phyloP scores from a whole-genome alignment of 2,329 filamentous ascomycete genomes.

The Aureobasidium vineae region DNA sequence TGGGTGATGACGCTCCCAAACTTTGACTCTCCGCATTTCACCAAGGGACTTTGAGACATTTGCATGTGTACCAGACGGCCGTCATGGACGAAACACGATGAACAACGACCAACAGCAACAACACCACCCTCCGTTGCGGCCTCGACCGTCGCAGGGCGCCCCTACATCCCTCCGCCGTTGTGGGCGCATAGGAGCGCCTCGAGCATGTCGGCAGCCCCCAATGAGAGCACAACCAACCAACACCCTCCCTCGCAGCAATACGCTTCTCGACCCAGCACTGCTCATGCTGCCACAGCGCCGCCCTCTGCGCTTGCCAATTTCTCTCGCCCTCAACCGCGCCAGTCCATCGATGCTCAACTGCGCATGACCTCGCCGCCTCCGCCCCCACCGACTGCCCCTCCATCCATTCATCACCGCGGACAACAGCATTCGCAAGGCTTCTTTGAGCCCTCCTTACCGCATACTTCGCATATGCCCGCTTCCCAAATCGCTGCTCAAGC shows the following conservation, averaged over 20 bases:
- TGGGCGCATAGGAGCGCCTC: conserved; percentile 20
- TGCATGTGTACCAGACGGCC: neutral
- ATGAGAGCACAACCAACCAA: neutral
- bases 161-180: neutral
- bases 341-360: conserved; percentile 38
- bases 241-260: neutral
- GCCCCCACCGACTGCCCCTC: conserved; percentile 23
- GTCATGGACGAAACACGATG: neutral
- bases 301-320: conserved; percentile 33
- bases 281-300: conserved; percentile 7
- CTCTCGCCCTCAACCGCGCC: conserved; percentile 35
- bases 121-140: neutral
- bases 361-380: conserved; percentile 29
- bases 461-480: conserved; percentile 52
- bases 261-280: conserved; percentile 6
- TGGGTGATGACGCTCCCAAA: neutral
- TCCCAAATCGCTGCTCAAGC: conserved; percentile 79
- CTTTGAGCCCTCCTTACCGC: conserved; percentile 70
- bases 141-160: neutral
- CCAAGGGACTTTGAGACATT: neutral
- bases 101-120: neutral
- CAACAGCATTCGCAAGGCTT: conserved; percentile 72
- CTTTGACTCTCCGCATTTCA: neutral
- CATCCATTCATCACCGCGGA: conserved; percentile 53
- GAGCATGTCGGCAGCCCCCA: conserved; percentile 19